phyloP scores from a whole-genome alignment of 306 rosid genomes.

The Prunus davidiana region DNA sequence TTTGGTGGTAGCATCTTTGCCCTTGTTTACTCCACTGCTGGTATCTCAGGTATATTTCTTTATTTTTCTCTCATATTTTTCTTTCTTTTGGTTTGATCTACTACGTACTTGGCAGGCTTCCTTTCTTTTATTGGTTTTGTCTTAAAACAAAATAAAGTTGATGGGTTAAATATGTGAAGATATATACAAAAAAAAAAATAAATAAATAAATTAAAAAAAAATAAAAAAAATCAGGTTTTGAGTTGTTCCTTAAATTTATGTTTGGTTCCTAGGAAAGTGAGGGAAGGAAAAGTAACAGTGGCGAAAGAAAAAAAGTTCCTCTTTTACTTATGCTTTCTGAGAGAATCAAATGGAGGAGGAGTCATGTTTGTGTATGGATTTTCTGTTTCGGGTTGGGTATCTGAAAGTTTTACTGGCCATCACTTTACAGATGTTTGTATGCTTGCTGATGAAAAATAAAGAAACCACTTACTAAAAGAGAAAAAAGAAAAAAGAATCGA shows the following conservation, averaged over 20 bases:
- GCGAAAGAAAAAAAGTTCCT: not conserved
- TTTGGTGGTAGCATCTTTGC: constrained; percentile 52
- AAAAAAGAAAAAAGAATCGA: not conserved
- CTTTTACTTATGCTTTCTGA: not conserved
- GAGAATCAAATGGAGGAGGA: not conserved
- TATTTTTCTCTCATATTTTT: not conserved
- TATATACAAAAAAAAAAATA: too few relatives aligned
- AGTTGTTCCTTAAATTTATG: not conserved
- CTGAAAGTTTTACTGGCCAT: not conserved
- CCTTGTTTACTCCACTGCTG: constrained; percentile 45
- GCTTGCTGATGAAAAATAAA: not conserved
- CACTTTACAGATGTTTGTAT: not conserved
- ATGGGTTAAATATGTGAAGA: not conserved
- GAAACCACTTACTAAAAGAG: not conserved
- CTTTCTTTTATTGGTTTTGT: not conserved
- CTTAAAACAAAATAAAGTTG: not conserved
- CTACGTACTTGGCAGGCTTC: not conserved
- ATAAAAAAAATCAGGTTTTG: not conserved
- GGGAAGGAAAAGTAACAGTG: not conserved
- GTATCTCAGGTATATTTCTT: constrained; percentile 34
- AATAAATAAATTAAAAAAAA: too few relatives aligned
- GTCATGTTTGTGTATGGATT: not conserved
- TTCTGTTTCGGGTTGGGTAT: not conserved
- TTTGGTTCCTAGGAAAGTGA: constrained; percentile 3
- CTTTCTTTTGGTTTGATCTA: constrained; percentile 1